Conservation (phyloP, 140 eudicot species). For the Flaveria floridana region DNA sequence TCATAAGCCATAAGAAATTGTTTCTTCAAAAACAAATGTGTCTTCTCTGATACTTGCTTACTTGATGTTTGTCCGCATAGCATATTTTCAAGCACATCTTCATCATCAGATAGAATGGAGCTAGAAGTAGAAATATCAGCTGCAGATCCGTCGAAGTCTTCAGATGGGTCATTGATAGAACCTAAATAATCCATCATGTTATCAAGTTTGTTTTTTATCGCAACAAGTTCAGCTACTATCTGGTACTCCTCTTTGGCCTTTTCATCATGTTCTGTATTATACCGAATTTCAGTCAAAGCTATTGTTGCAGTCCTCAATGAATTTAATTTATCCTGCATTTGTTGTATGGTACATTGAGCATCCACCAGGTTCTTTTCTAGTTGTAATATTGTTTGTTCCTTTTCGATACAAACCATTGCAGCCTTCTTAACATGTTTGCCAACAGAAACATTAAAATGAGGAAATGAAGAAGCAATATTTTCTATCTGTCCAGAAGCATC, state of each 20-base stretch:
- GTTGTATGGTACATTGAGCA: slow-evolving; percentile 52
- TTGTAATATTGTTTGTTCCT: slow-evolving; percentile 56
- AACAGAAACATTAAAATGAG: slow-evolving; percentile 47
- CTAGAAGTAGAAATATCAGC: slow-evolving; percentile 44
- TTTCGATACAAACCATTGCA: slow-evolving; percentile 56
- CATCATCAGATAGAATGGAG: slow-evolving; percentile 47
- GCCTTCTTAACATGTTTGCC: slow-evolving; percentile 70
- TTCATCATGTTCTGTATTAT: slow-evolving; percentile 34
- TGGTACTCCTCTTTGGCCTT: slow-evolving; percentile 36
- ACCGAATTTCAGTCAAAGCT: slow-evolving; percentile 69
- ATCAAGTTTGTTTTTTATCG: slow-evolving; percentile 44
- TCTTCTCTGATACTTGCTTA: slow-evolving; percentile 34
- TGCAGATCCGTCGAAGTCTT: slow-evolving; percentile 42
- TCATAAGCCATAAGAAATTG: slow-evolving; percentile 44
- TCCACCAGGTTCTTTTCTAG: slow-evolving; percentile 70
- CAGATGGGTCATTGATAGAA: slow-evolving; percentile 27
- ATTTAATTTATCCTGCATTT: slow-evolving; percentile 63
- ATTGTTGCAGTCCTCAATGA: slow-evolving; percentile 72
- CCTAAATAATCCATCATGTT: slow-evolving; percentile 34
- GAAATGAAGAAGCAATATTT: slow-evolving; percentile 57
- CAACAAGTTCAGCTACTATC: slow-evolving; percentile 50
- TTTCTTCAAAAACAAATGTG: slow-evolving; percentile 37
- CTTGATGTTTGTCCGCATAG: slow-evolving; percentile 25
- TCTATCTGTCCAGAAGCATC: slow-evolving; percentile 67
- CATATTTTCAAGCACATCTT: slow-evolving; percentile 29